Conservation (phyloP, 768 basidiomycete species). For the Pleurotus djamor region DNA sequence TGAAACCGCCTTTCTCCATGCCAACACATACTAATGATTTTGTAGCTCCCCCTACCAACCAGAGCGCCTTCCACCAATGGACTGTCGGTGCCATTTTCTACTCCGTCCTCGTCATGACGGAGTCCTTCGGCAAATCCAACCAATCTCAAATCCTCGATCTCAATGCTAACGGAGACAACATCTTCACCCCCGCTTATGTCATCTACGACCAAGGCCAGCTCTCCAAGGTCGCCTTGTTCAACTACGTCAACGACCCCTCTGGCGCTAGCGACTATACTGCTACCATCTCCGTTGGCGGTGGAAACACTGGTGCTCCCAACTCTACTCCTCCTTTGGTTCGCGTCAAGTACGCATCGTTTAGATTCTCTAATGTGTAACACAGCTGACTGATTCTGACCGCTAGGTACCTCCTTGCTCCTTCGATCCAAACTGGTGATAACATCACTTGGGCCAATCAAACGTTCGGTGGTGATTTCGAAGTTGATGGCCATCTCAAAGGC, state of each 20-base stretch:
- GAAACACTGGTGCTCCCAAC: slow-evolving; percentile 30
- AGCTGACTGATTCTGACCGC: slow-evolving; percentile 10
- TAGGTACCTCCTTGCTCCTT: slow-evolving; percentile 52
- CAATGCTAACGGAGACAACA: slow-evolving; percentile 43
- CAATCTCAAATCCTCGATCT: slow-evolving; percentile 66
- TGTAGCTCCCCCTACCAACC: slow-evolving; percentile 52
- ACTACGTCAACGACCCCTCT: slow-evolving; percentile 61
- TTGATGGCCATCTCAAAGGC: slow-evolving; percentile 65
- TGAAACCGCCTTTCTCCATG: slow-evolving; percentile 16
- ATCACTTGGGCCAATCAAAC: slow-evolving; percentile 61
- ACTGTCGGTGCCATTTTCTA: slow-evolving; percentile 79
- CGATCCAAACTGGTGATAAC: slow-evolving; percentile 51
- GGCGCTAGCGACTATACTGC: slow-evolving; percentile 57
- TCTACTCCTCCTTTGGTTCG: slow-evolving; percentile 43
- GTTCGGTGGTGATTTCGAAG: slow-evolving; percentile 38
- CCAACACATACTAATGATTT: slow-evolving; percentile 10
- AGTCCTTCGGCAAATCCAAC: slow-evolving; percentile 63
- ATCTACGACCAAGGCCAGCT: slow-evolving; percentile 71
- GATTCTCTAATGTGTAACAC: neutral
- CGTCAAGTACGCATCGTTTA: slow-evolving; percentile 50
- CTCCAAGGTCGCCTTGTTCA: slow-evolving; percentile 65
- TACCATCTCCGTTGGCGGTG: slow-evolving; percentile 46
- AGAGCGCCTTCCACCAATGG: slow-evolving; percentile 65
- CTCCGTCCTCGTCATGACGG: slow-evolving; percentile 66
- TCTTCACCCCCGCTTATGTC: slow-evolving; percentile 64